These are phyloP conservation scores for Phoma sp. DNA, from an alignment of 2,329 filamentous ascomycete species.

Conservation along the genomic window DNA sequence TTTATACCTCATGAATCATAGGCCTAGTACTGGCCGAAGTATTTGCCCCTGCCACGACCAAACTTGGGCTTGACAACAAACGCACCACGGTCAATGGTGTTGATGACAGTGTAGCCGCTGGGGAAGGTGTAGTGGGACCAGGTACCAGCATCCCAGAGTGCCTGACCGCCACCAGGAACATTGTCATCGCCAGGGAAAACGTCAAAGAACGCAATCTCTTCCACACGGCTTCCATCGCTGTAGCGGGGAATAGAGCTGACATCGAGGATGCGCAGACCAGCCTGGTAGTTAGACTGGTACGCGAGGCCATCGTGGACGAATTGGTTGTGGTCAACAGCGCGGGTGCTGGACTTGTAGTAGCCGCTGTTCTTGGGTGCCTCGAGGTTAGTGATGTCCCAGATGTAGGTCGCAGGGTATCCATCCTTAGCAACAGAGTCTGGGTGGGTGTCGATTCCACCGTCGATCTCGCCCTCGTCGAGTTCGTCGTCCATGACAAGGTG, in stretches of 20 bases:
- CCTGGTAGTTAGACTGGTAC: slow-evolving; percentile 55
- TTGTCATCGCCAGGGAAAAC: slow-evolving; percentile 52
- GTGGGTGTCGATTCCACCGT: slow-evolving; percentile 22
- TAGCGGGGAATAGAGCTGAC: slow-evolving; percentile 50
- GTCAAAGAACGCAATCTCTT: slow-evolving; percentile 55
- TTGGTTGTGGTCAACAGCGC: slow-evolving; percentile 57
- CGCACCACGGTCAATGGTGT: slow-evolving; percentile 57
- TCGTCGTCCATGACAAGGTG: slow-evolving; percentile 50
- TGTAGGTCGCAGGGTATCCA: slow-evolving; percentile 48
- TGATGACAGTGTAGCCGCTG: slow-evolving; percentile 55
- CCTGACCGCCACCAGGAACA: slow-evolving; percentile 43
- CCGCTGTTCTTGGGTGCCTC: slow-evolving; percentile 49
- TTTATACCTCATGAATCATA: neutral
- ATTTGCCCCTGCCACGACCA: slow-evolving; percentile 38
- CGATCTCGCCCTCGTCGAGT: slow-evolving; percentile 48
- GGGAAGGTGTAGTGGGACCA: slow-evolving; percentile 53
- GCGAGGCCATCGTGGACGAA: slow-evolving; percentile 52
- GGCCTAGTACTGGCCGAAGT: slow-evolving; percentile 27
- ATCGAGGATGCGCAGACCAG: slow-evolving; percentile 53
- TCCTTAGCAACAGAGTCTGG: slow-evolving; percentile 40
- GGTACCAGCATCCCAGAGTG: slow-evolving; percentile 51
- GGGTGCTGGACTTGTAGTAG: slow-evolving; percentile 50
- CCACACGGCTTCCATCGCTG: slow-evolving; percentile 47
- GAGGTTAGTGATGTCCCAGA: slow-evolving; percentile 48
- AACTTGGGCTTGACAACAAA: slow-evolving; percentile 45